Conservation (phyloP, 345 rosid genomes). For the Populus nigra region DNA sequence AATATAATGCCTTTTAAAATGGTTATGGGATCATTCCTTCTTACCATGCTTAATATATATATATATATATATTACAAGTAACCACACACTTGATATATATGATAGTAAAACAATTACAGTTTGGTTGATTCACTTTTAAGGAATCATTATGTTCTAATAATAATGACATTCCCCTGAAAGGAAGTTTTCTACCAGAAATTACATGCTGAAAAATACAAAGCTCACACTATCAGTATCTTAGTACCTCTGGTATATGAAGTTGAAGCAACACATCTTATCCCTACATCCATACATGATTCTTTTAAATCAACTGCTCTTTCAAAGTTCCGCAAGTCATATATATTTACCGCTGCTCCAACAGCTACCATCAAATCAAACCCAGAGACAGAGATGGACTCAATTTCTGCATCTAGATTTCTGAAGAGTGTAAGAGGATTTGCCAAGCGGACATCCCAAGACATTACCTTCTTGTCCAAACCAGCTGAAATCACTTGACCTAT, state of each 20-base stretch:
- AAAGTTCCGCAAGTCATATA: constrained; percentile 66
- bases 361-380: constrained; percentile 65
- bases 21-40: not conserved
- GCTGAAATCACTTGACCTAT: constrained; percentile 68
- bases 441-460: constrained; percentile 61
- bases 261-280: constrained; percentile 57
- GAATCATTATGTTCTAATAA: not conserved
- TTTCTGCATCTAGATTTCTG: constrained; percentile 41
- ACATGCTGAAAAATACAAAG: constrained; percentile 5
- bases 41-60: not conserved
- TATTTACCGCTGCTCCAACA: constrained; percentile 50
- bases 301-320: constrained; percentile 45
- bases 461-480: constrained; percentile 75
- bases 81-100: not conserved
- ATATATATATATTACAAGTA: not conserved
- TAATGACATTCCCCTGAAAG: not conserved
- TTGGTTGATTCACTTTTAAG: not conserved
- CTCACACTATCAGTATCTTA: constrained; percentile 3
- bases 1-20: not conserved
- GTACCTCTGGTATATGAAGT: constrained; percentile 54
- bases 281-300: constrained; percentile 48
- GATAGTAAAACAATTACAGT: not conserved
- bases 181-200: not conserved
- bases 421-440: constrained; percentile 27
- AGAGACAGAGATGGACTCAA: constrained; percentile 63